These are phyloP conservation scores for Hysterangium stoloniferum DNA, from an alignment of 768 basidiomycete genomes.

Conservation along the genomic window DNA sequence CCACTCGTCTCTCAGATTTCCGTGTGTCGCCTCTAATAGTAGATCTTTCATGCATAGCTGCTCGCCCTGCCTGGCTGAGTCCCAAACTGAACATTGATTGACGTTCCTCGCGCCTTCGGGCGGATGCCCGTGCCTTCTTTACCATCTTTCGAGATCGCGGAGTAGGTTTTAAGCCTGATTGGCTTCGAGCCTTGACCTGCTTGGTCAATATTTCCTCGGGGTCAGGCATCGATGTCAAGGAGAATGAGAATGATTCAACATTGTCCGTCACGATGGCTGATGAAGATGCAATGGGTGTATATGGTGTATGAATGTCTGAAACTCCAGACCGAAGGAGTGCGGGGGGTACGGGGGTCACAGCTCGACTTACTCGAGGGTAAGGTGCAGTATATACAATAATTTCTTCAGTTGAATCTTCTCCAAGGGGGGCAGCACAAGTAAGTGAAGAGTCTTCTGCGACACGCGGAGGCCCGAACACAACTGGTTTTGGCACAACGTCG, in stretches of 20 bases:
- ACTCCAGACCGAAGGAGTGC: background rate
- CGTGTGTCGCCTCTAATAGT: constrained; percentile 31
- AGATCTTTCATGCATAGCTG: constrained; percentile 30
- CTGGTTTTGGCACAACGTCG: constrained; percentile 1
- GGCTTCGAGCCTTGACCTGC: background rate
- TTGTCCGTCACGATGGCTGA: constrained; percentile 4
- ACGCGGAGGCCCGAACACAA: background rate
- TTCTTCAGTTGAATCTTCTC: constrained; percentile 42
- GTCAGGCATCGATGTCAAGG: constrained; percentile 15
- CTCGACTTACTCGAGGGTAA: constrained; percentile 40
- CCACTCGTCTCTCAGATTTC: constrained; percentile 45
- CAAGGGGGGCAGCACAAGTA: constrained; percentile 16
- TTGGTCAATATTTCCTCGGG: background rate
- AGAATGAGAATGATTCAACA: constrained; percentile 21
- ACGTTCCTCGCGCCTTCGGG: constrained; percentile 18
- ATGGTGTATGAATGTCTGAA: background rate
- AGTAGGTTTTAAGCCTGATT: constrained; percentile 9
- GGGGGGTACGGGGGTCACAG: background rate
- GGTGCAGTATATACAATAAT: constrained; percentile 74
- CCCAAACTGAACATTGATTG: constrained; percentile 27
- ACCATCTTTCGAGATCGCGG: constrained; percentile 20
- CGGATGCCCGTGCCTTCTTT: constrained; percentile 13
- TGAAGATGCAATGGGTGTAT: constrained; percentile 15
- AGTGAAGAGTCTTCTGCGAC: constrained; percentile 19
- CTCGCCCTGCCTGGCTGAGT: constrained; percentile 46